Evolutionary conservation across 495 filamentous ascomycete species (phyloP), one percentile per base, ranked within the genome.

Genomic region (Aspergillus cavernicola): DNA sequence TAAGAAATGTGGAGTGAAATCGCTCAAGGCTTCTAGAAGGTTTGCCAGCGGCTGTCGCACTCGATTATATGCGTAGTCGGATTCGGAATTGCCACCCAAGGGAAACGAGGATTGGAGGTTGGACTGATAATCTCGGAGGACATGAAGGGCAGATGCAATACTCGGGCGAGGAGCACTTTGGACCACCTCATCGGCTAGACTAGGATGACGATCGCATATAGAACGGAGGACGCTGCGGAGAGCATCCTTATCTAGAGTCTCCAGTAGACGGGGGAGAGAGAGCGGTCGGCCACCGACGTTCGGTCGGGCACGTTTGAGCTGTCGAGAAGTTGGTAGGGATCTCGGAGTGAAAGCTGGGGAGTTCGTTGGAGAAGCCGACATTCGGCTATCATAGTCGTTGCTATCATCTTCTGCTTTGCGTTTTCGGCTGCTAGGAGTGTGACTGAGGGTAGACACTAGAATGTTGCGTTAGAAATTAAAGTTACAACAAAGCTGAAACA

Each of bases 31-130:
- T 53, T 97, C 90, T 45, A 96, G 79, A 29, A 98, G 83, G 19
- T 87, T 84, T 23, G 81, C 72, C 2, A 98, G 80, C 33, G 86
- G 81, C 58, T 91, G 87, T 43, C 85, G 86, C 24, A 97, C 91
- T 63, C 93, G 85, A 67, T 96, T 95, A 65, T 95, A 97, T 19
- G 90, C 84, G 71, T 98, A 98, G 57, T 97, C 95, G 20, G 90
- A 92, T 50, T 82, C 85, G 31, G 83, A 78, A 41, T 88, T 85
- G 59, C 84, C 82, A 59, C 93, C 93, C 64, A 92, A 85, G 8
- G 93, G 93, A 51, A 96, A 88, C 0, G 95, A 86, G n/a, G 80
- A 80, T 50, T 80, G 84, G 38, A 97, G 75, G 33, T 79, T 79
- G 10, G 81, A 75, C 63, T 95, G 87, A 60, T 98, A 98, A 48